phyloP scores from a whole-genome alignment of 768 basidiomycete species.

The Auricularia auricula-judae region DNA sequence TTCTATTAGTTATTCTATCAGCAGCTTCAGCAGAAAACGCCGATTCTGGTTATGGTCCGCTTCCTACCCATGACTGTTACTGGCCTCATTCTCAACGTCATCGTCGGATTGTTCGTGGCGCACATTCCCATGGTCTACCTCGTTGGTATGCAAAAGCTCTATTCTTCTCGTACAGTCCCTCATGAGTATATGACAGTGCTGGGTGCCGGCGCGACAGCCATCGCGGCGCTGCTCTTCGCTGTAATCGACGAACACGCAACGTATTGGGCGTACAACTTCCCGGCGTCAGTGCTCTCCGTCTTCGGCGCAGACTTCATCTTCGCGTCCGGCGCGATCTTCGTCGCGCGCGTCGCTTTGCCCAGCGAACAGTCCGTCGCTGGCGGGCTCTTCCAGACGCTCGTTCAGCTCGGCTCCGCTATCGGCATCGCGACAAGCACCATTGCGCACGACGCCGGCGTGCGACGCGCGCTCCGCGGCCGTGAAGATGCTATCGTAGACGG shows the following conservation, averaged over 20 bases:
- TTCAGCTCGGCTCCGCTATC: slow-evolving; percentile 54
- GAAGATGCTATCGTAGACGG: slow-evolving; percentile 17
- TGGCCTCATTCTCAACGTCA: slow-evolving; percentile 51
- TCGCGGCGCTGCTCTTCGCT: slow-evolving; percentile 56
- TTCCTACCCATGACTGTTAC: slow-evolving; percentile 62
- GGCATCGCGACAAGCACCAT: slow-evolving; percentile 66
- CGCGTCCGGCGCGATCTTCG: slow-evolving; percentile 60
- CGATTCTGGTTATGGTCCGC: slow-evolving; percentile 52
- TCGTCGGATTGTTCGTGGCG: slow-evolving; percentile 50
- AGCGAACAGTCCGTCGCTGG: slow-evolving; percentile 41
- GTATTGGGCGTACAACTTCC: slow-evolving; percentile 73
- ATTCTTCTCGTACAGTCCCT: too few species aligned
- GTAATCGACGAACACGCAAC: slow-evolving; percentile 42
- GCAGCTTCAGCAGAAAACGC: slow-evolving; percentile 15
- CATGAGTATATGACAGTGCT: slow-evolving; percentile 20
- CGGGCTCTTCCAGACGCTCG: background rate
- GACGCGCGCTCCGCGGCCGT: slow-evolving; percentile 18
- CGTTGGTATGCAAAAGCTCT: slow-evolving; percentile 29
- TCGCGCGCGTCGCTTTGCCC: slow-evolving; percentile 52
- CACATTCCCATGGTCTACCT: slow-evolving; percentile 41
- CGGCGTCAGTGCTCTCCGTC: slow-evolving; percentile 50
- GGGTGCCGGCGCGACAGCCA: slow-evolving; percentile 49
- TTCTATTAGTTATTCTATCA: slow-evolving; percentile 42
- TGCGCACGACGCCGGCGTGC: slow-evolving; percentile 48
- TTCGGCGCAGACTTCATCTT: slow-evolving; percentile 74